Conservation (phyloP, 192 early-diverging fungal species). For the Fimicolochytrium jonesii region DNA sequence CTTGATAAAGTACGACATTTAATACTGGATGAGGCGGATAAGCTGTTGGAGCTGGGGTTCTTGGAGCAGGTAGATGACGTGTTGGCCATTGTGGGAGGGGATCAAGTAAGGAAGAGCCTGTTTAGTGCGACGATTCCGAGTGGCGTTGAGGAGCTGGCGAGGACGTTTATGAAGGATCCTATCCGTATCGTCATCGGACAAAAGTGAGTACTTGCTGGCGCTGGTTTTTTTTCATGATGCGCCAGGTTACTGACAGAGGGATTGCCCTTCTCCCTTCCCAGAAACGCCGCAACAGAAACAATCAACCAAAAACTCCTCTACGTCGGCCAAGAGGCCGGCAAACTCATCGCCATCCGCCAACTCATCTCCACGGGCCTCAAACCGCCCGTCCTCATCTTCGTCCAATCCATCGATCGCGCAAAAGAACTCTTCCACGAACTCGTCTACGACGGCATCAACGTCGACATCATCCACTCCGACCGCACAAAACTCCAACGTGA, state of each 20-base stretch:
- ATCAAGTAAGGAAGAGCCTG: constrained; percentile 70
- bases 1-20: constrained; percentile 80
- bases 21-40: constrained; percentile 96
- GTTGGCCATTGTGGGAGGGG: constrained; percentile 61
- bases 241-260: not conserved
- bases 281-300: constrained; percentile 85
- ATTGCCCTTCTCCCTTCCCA: constrained; percentile 15
- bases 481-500: constrained; percentile 92
- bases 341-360: constrained; percentile 87
- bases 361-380: constrained; percentile 74
- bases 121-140: constrained; percentile 95
- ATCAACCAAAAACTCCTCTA: constrained; percentile 87
- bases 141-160: constrained; percentile 85
- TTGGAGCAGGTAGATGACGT: constrained; percentile 45
- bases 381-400: constrained; percentile 93
- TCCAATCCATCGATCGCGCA: constrained; percentile 95
- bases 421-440: constrained; percentile 95
- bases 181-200: constrained; percentile 83
- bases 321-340: constrained; percentile 91
- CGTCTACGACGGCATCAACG: constrained; percentile 95
- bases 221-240: not conserved
- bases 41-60: constrained; percentile 90
- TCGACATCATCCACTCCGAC: constrained; percentile 97
- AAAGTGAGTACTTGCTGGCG: constrained; percentile 60
- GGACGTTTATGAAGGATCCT: constrained; percentile 86